phyloP scores from a whole-genome alignment of 169 alveolate genomes.

The Babesia sp. region DNA sequence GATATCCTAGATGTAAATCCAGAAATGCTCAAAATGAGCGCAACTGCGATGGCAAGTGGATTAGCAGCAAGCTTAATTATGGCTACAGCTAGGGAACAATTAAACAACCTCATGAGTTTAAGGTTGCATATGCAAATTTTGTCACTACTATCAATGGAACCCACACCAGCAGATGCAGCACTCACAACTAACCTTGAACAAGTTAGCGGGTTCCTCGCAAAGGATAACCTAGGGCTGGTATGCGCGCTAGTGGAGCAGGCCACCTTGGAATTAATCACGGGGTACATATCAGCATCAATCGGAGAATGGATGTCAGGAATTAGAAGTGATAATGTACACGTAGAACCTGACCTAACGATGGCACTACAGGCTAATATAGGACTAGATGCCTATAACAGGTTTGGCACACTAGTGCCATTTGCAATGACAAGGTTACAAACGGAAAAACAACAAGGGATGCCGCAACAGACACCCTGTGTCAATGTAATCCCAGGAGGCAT shows the following conservation, averaged over 20 bases:
- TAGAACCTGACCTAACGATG: conserved; percentile 2
- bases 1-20: conserved; percentile 30
- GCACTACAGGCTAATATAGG: not conserved
- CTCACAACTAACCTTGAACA: conserved; percentile 30
- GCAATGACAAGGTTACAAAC: conserved; percentile 47
- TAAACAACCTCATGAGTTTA: conserved; percentile 12
- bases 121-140: conserved; percentile 33
- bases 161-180: conserved; percentile 5
- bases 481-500: not conserved
- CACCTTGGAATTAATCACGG: conserved; percentile 72
- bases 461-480: conserved; percentile 12
- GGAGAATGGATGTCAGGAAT: conserved; percentile 39
- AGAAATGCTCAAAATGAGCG: conserved; percentile 41
- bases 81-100: conserved; percentile 36
- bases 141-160: conserved; percentile 29
- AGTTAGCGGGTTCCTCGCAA: conserved; percentile 62
- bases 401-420: conserved; percentile 50
- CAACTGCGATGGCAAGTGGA: conserved; percentile 65
- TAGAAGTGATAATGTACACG: conserved; percentile 1
- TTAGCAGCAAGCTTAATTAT: conserved; percentile 57
- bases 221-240: conserved; percentile 75
- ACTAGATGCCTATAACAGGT: conserved; percentile 35
- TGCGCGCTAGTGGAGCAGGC: conserved; percentile 77
- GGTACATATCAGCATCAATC: conserved; percentile 69
- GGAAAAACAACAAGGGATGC: conserved; percentile 23